phyloP scores from a whole-genome alignment of 129 eudicot genomes.

The Arctium minus region DNA sequence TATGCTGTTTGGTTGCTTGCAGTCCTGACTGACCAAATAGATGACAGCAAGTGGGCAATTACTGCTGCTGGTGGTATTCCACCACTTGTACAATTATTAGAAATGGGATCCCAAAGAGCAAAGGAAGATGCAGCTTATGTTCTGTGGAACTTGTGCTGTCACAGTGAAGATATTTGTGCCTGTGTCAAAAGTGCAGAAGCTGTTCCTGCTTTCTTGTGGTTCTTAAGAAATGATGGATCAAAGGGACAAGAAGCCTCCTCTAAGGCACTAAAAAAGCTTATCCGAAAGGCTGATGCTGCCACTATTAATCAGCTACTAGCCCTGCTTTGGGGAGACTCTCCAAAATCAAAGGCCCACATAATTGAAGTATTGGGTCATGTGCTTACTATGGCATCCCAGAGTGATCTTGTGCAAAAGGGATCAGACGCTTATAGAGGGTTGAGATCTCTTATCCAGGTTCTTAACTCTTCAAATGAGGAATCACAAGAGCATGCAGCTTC shows the following conservation, averaged over 20 bases:
- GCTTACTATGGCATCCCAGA: conserved; percentile 52
- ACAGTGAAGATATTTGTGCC: conserved; percentile 68
- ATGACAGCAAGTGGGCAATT: conserved; percentile 91
- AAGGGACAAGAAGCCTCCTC: conserved; percentile 74
- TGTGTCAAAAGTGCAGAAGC: conserved; percentile 82
- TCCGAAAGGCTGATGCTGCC: conserved; percentile 47
- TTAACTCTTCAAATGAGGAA: conserved; percentile 63
- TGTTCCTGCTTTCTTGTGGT: conserved; percentile 69
- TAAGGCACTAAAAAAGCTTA: conserved; percentile 56
- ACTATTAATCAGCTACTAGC: conserved; percentile 66
- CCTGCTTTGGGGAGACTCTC: conserved; percentile 58
- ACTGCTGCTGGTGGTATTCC: conserved; percentile 94
- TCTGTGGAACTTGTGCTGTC: conserved; percentile 65
- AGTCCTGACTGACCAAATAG: conserved; percentile 58
- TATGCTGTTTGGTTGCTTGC: conserved; percentile 63
- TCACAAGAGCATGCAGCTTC: conserved; percentile 71
- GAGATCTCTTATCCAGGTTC: conserved; percentile 71
- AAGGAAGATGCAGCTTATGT: conserved; percentile 64
- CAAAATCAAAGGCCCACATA: conserved; percentile 56
- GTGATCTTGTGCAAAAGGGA: conserved; percentile 57
- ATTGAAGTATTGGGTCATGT: conserved; percentile 73
- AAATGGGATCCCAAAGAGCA: conserved; percentile 67
- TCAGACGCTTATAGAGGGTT: conserved; percentile 62
- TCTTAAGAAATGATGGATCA: conserved; percentile 57
- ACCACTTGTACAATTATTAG: conserved; percentile 67